Evolutionary conservation across 2,329 filamentous ascomycete species (phyloP).

Genomic region (Trichoderma gracile): DNA sequence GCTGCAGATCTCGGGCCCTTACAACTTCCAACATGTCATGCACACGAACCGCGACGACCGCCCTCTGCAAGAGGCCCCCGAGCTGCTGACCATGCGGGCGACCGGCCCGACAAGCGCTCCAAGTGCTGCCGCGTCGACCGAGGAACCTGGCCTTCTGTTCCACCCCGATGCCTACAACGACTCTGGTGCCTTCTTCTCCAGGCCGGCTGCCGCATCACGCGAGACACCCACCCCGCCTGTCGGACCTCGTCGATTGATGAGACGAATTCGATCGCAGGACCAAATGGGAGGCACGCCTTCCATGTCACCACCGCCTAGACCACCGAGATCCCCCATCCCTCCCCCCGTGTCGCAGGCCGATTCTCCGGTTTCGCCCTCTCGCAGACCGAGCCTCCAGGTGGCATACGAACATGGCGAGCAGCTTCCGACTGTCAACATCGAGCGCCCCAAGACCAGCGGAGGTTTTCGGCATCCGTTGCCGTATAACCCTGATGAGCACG

Average conservation of each 20-base stretch:
- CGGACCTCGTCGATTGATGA: conserved; percentile 42
- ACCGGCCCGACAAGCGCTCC: conserved; percentile 30
- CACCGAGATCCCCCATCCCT: conserved; percentile 46
- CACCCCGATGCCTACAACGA: conserved; percentile 42
- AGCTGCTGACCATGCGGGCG: conserved; percentile 22
- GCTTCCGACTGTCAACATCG: conserved; percentile 38
- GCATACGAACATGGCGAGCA: conserved; percentile 46
- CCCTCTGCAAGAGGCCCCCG: conserved; percentile 31
- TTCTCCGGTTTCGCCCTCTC: conserved; percentile 52
- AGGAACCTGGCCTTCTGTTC: conserved; percentile 47
- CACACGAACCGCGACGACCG: conserved; percentile 56
- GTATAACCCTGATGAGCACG: conserved; percentile 37
- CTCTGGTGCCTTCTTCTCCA: conserved; percentile 22
- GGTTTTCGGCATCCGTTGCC: conserved; percentile 50
- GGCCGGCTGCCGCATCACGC: conserved; percentile 27
- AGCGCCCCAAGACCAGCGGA: conserved; percentile 49
- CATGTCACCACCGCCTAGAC: conserved; percentile 46
- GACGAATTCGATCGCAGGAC: conserved; percentile 52
- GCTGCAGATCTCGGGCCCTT: conserved; percentile 61
- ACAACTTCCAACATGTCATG: conserved; percentile 66
- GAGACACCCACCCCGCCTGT: conserved; percentile 27
- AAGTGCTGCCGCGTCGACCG: conserved; percentile 31
- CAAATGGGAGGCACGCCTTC: conserved; percentile 49
- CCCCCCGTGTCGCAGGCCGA: conserved; percentile 37
- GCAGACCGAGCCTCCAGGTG: conserved; percentile 57